Percentiles rank a stretch among this genome's conserved stretches.
Conservation (phyloP, 345 rosid species). For the Geranium rotundifolium region DNA sequence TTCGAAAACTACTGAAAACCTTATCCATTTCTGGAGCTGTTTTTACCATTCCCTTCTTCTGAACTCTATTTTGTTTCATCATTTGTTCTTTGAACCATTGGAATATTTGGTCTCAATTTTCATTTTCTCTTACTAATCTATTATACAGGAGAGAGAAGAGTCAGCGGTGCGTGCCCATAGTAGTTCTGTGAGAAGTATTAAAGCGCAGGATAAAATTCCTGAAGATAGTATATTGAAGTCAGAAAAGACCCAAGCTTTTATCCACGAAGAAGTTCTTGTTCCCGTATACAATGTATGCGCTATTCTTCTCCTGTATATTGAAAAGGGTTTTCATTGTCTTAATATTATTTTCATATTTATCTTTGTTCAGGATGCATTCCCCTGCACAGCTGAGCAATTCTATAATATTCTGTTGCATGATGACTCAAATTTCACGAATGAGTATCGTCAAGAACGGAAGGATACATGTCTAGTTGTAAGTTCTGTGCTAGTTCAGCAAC, state of each 20-base stretch:
- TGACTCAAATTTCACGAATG: conserved; percentile 48
- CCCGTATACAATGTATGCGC: conserved; percentile 52
- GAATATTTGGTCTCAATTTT: neutral
- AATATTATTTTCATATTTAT: conserved; percentile 9
- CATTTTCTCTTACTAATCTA: conserved; percentile 11
- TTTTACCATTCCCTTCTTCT: neutral
- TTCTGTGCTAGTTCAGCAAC: conserved; percentile 1
- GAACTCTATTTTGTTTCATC: neutral
- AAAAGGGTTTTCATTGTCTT: conserved; percentile 4
- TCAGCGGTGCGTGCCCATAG: conserved; percentile 90
- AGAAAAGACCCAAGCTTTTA: conserved; percentile 54
- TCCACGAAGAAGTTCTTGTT: conserved; percentile 80
- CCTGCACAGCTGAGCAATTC: conserved; percentile 65
- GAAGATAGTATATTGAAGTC: conserved; percentile 37
- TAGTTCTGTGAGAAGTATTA: conserved; percentile 62
- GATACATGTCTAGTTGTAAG: conserved; percentile 76
- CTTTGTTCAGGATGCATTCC: conserved; percentile 51
- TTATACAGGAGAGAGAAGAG: conserved; percentile 63
- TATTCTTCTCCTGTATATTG: conserved; percentile 3
- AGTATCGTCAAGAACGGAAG: conserved; percentile 61
- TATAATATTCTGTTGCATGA: conserved; percentile 53
- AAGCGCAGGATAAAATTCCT: conserved; percentile 28
- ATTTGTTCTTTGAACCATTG: neutral
- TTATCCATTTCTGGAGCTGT: neutral
- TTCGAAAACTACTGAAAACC: neutral